Conservation (phyloP, 495 filamentous ascomycete species). For the Bacidia gigantensis region DNA sequence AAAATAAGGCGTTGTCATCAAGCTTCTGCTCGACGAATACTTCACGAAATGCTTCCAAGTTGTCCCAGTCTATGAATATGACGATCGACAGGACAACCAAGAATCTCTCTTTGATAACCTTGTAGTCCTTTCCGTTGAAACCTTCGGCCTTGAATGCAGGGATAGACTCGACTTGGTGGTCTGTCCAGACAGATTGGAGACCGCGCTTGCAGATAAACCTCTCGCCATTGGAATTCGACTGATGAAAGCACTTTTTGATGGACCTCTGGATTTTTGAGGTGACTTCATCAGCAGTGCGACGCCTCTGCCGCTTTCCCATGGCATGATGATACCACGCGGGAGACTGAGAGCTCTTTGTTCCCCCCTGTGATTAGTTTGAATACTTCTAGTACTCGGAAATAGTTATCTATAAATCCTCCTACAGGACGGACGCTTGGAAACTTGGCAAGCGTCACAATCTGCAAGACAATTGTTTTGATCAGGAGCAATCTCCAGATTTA, state of each 20-base stretch:
- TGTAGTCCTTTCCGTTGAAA: background rate
- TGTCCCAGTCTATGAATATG: constrained; percentile 3
- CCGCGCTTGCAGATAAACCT: constrained; percentile 4
- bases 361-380: too few relatives aligned
- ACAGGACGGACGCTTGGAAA: too few relatives aligned
- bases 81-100: constrained; percentile 4
- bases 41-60: constrained; percentile 4
- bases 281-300: too few relatives aligned
- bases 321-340: background rate
- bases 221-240: background rate
- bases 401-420: too few relatives aligned
- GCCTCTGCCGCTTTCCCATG: too few relatives aligned
- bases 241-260: background rate
- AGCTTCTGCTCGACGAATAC: background rate
- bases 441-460: too few relatives aligned
- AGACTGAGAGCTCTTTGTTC: background rate
- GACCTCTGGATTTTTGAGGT: background rate
- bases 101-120: background rate
- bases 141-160: background rate
- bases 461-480: too few relatives aligned
- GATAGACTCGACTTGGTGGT: background rate
- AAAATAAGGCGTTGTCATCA: background rate
- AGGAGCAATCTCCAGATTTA: too few relatives aligned
- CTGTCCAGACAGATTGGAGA: background rate
- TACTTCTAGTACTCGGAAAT: too few relatives aligned